phyloP scores from a whole-genome alignment of 805 yeast species.

The Kazachstania bromeliacearum region DNA sequence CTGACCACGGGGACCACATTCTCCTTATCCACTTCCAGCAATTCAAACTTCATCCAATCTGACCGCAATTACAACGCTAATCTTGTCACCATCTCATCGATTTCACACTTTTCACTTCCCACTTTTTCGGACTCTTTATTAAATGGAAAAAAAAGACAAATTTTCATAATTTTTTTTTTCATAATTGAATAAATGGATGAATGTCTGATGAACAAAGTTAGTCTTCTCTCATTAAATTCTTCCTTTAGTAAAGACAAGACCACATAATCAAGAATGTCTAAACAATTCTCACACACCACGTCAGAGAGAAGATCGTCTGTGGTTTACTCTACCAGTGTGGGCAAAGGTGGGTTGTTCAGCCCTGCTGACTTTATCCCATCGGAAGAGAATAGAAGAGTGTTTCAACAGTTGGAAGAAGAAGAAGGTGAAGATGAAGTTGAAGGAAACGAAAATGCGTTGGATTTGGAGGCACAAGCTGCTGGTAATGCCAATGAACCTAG shows the following conservation, averaged over 20 bases:
- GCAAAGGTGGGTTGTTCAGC: constrained; percentile 26
- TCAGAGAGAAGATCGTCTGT: constrained; percentile 26
- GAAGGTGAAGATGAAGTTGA: constrained; percentile 2
- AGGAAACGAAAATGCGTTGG: no score
- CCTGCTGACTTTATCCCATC: constrained; percentile 24
- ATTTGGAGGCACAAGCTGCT: constrained; percentile 1
- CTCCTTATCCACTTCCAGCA: constrained; percentile 60
- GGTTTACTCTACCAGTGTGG: constrained; percentile 26
- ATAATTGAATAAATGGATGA: no score
- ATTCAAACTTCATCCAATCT: constrained; percentile 31
- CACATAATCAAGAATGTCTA: no score
- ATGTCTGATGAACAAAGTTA: no score
- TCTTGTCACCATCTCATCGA: no score
- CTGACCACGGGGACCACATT: constrained; percentile 31
- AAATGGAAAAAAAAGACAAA: no score
- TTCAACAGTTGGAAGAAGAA: constrained; percentile 5
- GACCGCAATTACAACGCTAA: no score
- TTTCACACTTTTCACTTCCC: no score
- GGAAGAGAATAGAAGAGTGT: constrained; percentile 11
- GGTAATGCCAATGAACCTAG: neutral
- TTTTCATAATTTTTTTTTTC: no score
- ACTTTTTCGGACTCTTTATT: no score
- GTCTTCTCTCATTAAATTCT: no score
- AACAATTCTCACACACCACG: constrained; percentile 24
- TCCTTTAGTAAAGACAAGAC: no score